A percentile compares a stretch with the other conserved stretches of the same genome.
These are phyloP conservation scores for Achlya hypogyna DNA, from an alignment of 352 stramenopile species.

Conservation along the genomic window DNA sequence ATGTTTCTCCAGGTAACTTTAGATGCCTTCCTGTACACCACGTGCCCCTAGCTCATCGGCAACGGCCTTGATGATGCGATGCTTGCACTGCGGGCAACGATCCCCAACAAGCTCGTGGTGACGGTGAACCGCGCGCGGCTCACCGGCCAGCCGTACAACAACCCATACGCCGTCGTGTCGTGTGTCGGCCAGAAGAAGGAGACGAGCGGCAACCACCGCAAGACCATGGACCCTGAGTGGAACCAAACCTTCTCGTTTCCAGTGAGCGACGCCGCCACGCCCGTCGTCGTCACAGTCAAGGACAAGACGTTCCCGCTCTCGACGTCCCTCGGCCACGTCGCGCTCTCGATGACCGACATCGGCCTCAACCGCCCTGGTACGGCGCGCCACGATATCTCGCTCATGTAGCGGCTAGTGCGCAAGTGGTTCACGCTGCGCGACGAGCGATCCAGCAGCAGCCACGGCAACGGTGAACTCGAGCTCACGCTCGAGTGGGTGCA, in stretches of 20 bases:
- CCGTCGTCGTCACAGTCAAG: conserved; percentile 60
- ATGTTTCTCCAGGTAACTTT: conserved; percentile 56
- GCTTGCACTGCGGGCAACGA: conserved; percentile 67
- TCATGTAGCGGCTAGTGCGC: conserved; percentile 28
- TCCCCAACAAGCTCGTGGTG: conserved; percentile 86
- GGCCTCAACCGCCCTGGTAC: conserved; percentile 50
- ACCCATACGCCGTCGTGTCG: conserved; percentile 68
- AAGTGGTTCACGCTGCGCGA: conserved; percentile 74
- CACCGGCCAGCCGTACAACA: conserved; percentile 81
- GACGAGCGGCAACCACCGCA: conserved; percentile 76
- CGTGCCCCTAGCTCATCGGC: conserved; percentile 30
- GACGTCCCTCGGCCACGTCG: conserved; percentile 54
- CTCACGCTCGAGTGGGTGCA: conserved; percentile 85
- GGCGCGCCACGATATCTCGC: not conserved
- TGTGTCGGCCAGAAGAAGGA: conserved; percentile 83
- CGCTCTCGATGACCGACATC: conserved; percentile 70
- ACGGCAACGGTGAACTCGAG: conserved; percentile 80
- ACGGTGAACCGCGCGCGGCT: conserved; percentile 76
- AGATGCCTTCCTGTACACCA: not conserved
- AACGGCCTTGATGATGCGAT: conserved; percentile 69
- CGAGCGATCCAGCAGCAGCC: conserved; percentile 42
- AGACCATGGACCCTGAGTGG: conserved; percentile 86
- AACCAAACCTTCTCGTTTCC: conserved; percentile 86
- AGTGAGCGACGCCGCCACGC: conserved; percentile 61
- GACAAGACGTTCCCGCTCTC: conserved; percentile 65